Percentiles rank a stretch among this genome's conserved stretches.
Evolutionary conservation across 768 basidiomycete genomes (phyloP).

Genomic region (Rhodotorula graminis): DNA sequence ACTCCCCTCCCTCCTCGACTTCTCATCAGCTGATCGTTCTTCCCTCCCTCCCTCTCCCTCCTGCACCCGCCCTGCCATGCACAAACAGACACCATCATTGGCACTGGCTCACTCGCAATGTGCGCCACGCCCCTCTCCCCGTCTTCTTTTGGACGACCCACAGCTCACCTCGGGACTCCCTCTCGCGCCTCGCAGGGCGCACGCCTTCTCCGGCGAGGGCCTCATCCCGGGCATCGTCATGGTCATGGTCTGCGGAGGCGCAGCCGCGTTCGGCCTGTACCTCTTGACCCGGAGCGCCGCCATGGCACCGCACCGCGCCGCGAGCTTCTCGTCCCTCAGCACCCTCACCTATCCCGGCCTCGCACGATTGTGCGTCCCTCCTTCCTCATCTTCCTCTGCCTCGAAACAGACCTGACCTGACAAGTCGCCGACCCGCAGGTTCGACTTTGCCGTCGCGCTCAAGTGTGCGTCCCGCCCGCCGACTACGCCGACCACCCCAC

Average conservation of each 20-base stretch:
- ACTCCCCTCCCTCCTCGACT: neutral
- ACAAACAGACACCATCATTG: slow-evolving; percentile 22
- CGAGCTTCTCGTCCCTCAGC: slow-evolving; percentile 78
- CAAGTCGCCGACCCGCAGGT: neutral
- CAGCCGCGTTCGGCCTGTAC: slow-evolving; percentile 80
- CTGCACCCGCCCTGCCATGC: neutral
- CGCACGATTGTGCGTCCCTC: slow-evolving; percentile 14
- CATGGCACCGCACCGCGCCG: slow-evolving; percentile 63
- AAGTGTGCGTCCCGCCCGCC: neutral
- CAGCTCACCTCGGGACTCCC: neutral
- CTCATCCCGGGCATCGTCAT: slow-evolving; percentile 84
- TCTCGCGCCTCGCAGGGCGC: slow-evolving; percentile 10
- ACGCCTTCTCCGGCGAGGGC: slow-evolving; percentile 83
- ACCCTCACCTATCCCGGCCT: slow-evolving; percentile 77
- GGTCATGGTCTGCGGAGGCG: slow-evolving; percentile 70
- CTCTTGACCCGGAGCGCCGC: slow-evolving; percentile 78
- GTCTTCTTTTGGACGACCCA: neutral
- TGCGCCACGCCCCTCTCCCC: neutral
- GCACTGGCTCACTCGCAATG: slow-evolving; percentile 26
- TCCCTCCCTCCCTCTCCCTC: too few species aligned
- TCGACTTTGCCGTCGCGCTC: slow-evolving; percentile 11
- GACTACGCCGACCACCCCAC: neutral
- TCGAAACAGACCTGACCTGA: neutral
- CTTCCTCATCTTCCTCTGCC: neutral
- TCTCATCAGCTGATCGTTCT: neutral